phyloP scores from a whole-genome alignment of 345 rosid genomes.

The Alliaria petiolata region DNA sequence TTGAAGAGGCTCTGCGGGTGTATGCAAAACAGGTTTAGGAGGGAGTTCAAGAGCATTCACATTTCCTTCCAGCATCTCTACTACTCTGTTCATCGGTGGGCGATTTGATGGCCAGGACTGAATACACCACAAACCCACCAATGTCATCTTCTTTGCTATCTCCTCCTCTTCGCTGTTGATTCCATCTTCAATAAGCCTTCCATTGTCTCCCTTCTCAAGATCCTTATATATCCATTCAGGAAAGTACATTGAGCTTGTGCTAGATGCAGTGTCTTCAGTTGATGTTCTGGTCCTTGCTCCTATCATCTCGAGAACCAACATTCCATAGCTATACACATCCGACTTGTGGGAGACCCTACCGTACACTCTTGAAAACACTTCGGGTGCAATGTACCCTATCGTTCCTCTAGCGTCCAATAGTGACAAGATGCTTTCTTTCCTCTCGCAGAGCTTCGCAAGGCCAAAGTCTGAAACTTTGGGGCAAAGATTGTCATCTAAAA shows the following conservation, averaged over 20 bases:
- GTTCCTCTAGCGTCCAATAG: conserved; percentile 42
- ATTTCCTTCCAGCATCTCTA: conserved; percentile 35
- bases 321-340: conserved; percentile 51
- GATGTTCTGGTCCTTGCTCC: conserved; percentile 25
- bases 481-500: conserved; percentile 31
- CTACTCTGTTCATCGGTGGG: background rate
- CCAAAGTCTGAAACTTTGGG: conserved; percentile 54
- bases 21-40: conserved; percentile 8
- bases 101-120: background rate
- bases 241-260: conserved; percentile 39
- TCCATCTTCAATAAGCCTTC: background rate
- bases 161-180: conserved; percentile 5
- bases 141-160: conserved; percentile 18
- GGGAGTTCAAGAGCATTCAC: conserved; percentile 16
- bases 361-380: conserved; percentile 30
- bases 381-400: conserved; percentile 45
- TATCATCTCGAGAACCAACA: conserved; percentile 43
- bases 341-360: conserved; percentile 43
- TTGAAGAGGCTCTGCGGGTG: background rate
- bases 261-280: too few species aligned
- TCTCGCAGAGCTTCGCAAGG: conserved; percentile 44
- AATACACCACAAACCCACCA: conserved; percentile 37
- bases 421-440: conserved; percentile 34
- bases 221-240: conserved; percentile 32
- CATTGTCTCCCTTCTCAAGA: conserved; percentile 17